These are phyloP conservation scores for Loxodes magnus DNA, from an alignment of 73 alveolate species.

Conservation along the genomic window DNA sequence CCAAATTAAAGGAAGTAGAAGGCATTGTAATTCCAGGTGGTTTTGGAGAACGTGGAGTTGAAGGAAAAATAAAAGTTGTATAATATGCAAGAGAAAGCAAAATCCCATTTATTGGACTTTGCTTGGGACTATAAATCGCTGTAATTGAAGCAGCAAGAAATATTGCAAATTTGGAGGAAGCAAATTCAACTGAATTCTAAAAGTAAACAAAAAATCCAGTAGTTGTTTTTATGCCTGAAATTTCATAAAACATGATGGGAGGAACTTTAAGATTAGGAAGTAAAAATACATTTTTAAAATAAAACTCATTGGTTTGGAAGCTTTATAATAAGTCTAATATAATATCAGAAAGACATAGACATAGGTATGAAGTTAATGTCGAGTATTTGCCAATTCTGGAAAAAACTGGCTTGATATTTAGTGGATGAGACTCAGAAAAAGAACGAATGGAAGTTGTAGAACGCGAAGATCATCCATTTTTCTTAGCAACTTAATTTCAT, in stretches of 20 bases:
- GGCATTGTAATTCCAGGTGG: slow-evolving; percentile 49
- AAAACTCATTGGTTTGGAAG: slow-evolving; percentile 29
- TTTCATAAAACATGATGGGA: slow-evolving; percentile 17
- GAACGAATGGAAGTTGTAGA: slow-evolving; percentile 39
- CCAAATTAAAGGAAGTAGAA: slow-evolving; percentile 2
- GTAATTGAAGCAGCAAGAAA: slow-evolving; percentile 39
- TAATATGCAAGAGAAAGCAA: slow-evolving; percentile 34
- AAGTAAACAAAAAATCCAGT: slow-evolving; percentile 19
- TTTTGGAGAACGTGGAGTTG: slow-evolving; percentile 37
- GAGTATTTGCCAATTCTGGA: slow-evolving; percentile 13
- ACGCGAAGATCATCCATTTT: slow-evolving; percentile 42
- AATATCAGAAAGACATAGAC: slow-evolving; percentile 50
- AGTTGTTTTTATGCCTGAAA: slow-evolving; percentile 43
- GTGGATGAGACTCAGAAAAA: slow-evolving; percentile 32
- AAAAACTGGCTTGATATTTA: slow-evolving; percentile 33
- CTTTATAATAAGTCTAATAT: slow-evolving; percentile 11
- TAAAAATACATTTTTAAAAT: slow-evolving; percentile 16
- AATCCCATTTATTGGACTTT: slow-evolving; percentile 29
- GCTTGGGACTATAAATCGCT: slow-evolving; percentile 48
- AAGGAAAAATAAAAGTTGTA: slow-evolving; percentile 32
- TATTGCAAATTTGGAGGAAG: slow-evolving; percentile 31
- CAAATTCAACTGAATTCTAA: slow-evolving; percentile 25
- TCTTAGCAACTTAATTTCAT: slow-evolving; percentile 47
- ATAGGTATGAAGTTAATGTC: slow-evolving; percentile 52
- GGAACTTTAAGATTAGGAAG: slow-evolving; percentile 62